These are phyloP conservation scores for Tolypocladium inflatum DNA, from an alignment of 2,329 filamentous ascomycete species.

Conservation along the genomic window DNA sequence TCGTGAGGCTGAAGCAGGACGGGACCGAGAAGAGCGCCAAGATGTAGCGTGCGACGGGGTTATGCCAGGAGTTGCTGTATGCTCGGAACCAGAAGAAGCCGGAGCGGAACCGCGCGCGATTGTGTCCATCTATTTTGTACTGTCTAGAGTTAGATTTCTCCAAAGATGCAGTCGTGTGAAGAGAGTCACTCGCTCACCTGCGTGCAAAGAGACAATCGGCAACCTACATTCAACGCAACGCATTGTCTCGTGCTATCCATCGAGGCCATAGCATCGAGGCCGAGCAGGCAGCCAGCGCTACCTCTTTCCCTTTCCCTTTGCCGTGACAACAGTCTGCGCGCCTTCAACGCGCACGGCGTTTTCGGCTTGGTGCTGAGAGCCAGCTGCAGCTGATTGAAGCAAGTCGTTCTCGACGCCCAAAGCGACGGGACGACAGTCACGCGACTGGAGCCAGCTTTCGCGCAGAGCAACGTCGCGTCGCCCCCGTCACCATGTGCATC, in stretches of 20 bases:
- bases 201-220: too few species aligned
- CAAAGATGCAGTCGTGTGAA: neutral
- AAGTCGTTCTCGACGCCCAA: neutral
- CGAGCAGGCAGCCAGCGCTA: neutral
- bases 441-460: too few species aligned
- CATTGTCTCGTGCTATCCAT: neutral
- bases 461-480: neutral
- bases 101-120: neutral
- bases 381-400: neutral
- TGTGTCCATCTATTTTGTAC: neutral
- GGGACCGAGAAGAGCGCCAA: slow-evolving; percentile 22
- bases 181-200: neutral
- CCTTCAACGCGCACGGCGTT: too few species aligned
- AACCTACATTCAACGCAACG: neutral
- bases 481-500: neutral
- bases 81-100: neutral
- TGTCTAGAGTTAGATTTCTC: neutral
- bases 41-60: slow-evolving; percentile 12
- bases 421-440: neutral
- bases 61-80: neutral
- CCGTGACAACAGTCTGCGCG: neutral
- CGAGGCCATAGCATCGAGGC: neutral
- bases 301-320: neutral
- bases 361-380: neutral
- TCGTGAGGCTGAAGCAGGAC: slow-evolving; percentile 39